Percentiles rank a stretch among this genome's conserved stretches.
phyloP scores from a whole-genome alignment of 306 rosid species.

The Betula pendula region DNA sequence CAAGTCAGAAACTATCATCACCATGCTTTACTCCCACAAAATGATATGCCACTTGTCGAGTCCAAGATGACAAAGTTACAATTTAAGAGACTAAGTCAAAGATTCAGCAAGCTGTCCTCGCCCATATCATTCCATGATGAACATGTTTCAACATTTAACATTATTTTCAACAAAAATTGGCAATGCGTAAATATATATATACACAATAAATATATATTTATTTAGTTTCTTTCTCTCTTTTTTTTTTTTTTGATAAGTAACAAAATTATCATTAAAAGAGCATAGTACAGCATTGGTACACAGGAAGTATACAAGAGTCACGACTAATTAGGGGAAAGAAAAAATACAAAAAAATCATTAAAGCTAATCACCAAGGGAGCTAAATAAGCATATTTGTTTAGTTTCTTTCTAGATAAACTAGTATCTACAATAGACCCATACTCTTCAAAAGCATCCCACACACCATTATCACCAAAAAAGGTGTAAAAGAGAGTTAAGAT shows the following conservation, averaged over 20 bases:
- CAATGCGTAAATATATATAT: too few species aligned
- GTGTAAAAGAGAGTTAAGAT: neutral
- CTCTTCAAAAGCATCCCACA: neutral
- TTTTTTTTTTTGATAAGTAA: too few species aligned
- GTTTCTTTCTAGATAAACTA: neutral
- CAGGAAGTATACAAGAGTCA: too few species aligned
- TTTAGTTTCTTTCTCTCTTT: too few species aligned
- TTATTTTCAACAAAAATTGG: neutral
- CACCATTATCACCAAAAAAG: neutral
- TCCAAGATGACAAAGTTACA: neutral
- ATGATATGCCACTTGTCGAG: too few species aligned
- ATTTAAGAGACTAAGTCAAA: neutral
- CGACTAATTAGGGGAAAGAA: too few species aligned
- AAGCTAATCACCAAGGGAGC: too few species aligned
- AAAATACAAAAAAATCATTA: too few species aligned
- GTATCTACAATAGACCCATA: neutral
- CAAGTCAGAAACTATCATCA: neutral
- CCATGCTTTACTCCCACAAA: neutral
- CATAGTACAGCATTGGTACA: too few species aligned
- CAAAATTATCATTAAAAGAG: too few species aligned
- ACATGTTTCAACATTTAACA: neutral
- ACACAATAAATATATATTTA: too few species aligned
- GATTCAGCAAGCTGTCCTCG: neutral
- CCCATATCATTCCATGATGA: neutral
- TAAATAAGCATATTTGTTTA: too few species aligned